These are phyloP conservation scores for Radiomyces spectabilis DNA, from an alignment of 192 early-diverging fungal species.

Conservation along the genomic window DNA sequence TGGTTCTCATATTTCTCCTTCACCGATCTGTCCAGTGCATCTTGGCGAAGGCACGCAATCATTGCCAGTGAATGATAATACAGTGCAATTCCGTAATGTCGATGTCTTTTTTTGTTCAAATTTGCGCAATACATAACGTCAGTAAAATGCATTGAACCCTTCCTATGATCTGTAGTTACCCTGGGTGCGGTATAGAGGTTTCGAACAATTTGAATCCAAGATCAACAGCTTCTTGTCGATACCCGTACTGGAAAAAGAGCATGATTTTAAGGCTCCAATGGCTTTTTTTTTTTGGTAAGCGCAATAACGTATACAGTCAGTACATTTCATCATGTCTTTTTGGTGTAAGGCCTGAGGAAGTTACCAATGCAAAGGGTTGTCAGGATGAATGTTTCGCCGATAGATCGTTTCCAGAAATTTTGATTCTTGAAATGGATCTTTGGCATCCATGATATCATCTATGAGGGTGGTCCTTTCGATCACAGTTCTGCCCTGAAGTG, in stretches of 20 bases:
- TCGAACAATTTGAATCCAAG: slow-evolving; percentile 17
- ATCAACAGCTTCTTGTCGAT: slow-evolving; percentile 4
- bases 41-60: slow-evolving; percentile 8
- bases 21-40: neutral
- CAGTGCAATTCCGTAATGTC: slow-evolving; percentile 18
- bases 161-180: slow-evolving; percentile 9
- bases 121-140: too few relatives aligned
- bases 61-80: slow-evolving; percentile 15
- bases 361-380: slow-evolving; percentile 8
- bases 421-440: slow-evolving; percentile 1
- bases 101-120: too few relatives aligned
- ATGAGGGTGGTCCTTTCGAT: neutral
- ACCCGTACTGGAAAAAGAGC: slow-evolving; percentile 12
- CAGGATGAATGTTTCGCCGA: slow-evolving; percentile 7
- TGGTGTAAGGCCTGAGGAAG: too few relatives aligned
- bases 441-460: neutral
- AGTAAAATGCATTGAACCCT: too few relatives aligned
- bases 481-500: slow-evolving; percentile 15
- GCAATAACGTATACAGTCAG: too few relatives aligned
- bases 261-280: slow-evolving; percentile 19
- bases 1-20: slow-evolving; percentile 6
- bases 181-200: slow-evolving; percentile 3
- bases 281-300: too few relatives aligned
- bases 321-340: too few relatives aligned
- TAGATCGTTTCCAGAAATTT: slow-evolving; percentile 7